Evolutionary conservation across 257 asterid genomes (phyloP).

Genomic region (Thymus mandschuricus): DNA sequence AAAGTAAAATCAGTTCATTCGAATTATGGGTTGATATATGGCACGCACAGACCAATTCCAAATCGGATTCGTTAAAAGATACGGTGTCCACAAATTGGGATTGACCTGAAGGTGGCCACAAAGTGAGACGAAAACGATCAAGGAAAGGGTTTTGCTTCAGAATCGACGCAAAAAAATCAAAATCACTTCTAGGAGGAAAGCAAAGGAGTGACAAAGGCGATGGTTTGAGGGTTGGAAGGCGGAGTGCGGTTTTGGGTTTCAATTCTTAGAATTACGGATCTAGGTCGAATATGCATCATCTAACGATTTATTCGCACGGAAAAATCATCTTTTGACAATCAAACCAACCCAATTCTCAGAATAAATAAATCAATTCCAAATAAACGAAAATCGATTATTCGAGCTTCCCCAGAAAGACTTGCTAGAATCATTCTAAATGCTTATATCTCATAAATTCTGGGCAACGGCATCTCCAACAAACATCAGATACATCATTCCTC

Average conservation of each 20-base stretch:
- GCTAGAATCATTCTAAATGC: too few species aligned
- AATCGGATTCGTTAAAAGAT: not conserved
- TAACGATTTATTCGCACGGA: not conserved
- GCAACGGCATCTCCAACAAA: not conserved
- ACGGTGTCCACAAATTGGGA: not conserved
- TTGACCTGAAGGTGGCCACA: not conserved
- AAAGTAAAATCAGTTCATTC: not conserved
- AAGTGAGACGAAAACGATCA: not conserved
- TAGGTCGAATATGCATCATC: not conserved
- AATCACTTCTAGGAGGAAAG: not conserved
- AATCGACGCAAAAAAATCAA: not conserved
- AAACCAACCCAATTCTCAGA: not conserved
- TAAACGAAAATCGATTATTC: not conserved
- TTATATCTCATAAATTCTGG: not conserved
- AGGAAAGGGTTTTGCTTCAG: not conserved
- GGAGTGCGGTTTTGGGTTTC: constrained; percentile 1
- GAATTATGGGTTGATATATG: not conserved
- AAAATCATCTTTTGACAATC: not conserved
- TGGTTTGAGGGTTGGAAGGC: not conserved
- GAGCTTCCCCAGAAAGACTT: not conserved
- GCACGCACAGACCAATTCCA: constrained; percentile 4
- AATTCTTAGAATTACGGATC: not conserved
- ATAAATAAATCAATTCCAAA: not conserved
- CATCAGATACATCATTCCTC: not conserved
- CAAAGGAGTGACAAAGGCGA: not conserved